Evolutionary conservation across 2,329 filamentous ascomycete genomes (phyloP).

Genomic region (Colletotrichum nymphaeae): DNA sequence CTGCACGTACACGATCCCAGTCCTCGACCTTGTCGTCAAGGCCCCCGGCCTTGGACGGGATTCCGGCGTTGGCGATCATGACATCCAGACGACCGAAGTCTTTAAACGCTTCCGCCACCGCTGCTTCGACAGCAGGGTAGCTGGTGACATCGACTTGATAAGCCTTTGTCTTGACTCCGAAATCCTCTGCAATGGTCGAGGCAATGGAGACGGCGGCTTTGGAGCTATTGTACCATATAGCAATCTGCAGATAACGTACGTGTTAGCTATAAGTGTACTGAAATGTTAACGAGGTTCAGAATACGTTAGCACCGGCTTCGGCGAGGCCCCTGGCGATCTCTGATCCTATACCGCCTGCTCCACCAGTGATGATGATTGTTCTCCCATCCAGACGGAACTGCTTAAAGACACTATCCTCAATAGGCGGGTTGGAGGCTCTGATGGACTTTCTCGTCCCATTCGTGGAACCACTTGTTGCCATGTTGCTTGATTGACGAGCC

Average conservation of each 20-base stretch:
- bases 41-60: constrained; percentile 45
- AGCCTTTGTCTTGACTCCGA: constrained; percentile 39
- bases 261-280: not conserved
- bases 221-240: constrained; percentile 25
- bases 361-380: constrained; percentile 19
- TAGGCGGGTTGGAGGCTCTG: constrained; percentile 13
- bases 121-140: constrained; percentile 42
- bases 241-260: not conserved
- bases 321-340: constrained; percentile 25
- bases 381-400: constrained; percentile 33
- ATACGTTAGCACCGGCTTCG: constrained; percentile 28
- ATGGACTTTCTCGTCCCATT: constrained; percentile 13
- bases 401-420: constrained; percentile 28
- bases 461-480: constrained; percentile 1
- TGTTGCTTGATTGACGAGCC: not conserved
- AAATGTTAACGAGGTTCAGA: constrained; percentile 12
- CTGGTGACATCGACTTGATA: constrained; percentile 51
- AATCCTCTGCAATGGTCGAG: constrained; percentile 16
- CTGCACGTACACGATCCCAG: constrained; percentile 43
- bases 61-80: constrained; percentile 49
- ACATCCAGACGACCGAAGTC: constrained; percentile 51
- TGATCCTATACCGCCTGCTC: constrained; percentile 19
- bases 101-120: constrained; percentile 42
- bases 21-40: constrained; percentile 45
- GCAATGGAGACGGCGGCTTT: constrained; percentile 5